Evolutionary conservation across 331 rosid genomes (phyloP), one percentile per base, ranked within the genome.

Genomic region (Malus hybrid): DNA sequence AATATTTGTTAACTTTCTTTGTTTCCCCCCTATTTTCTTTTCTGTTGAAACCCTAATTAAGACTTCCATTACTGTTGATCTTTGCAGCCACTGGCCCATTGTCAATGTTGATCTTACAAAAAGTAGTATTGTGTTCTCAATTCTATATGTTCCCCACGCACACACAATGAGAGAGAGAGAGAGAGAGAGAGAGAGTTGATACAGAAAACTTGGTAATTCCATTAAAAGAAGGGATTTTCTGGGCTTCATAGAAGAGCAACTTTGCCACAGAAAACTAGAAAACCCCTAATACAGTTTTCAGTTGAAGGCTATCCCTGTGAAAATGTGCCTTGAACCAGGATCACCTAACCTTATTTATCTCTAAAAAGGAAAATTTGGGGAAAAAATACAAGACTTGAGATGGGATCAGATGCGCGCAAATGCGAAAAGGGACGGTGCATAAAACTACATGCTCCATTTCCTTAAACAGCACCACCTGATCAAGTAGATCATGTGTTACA

Each of bases 401-500:
- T 70, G 67, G 79, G 73, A 70, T 69, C 74, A 50, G 78, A 42
- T 42, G 48, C 5, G 14, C 48, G 48, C 48, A 42, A 42, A 42
- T 63, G 75, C 56, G 31, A 79, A 65, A 82, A 74, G 64, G 76
- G 63, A 71, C 48, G 57, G 44, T 76, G 32, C 39, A 6, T 27
- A 52, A 34, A 34, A 79, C 69, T 59, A 73, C 74, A 34, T 42
- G 48, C 7, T 60, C 74, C 80, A 76, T 79, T 57, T 75, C 34
- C 80, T 89, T 76, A 83, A 18, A 81, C 85, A 39, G 82, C 86
- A 73, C 79, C 85, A 48, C 86, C 91, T 86, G 86, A 55, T 55
- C 60, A 74, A 87, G 31, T 67, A 44, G 16, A 74, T 24, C 61
- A 27, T 64, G 59, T 66, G 48, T 84, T 76, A 90, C 69, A 63